Conservation (phyloP, 306 rosid species). For the Datisca glomerata region DNA sequence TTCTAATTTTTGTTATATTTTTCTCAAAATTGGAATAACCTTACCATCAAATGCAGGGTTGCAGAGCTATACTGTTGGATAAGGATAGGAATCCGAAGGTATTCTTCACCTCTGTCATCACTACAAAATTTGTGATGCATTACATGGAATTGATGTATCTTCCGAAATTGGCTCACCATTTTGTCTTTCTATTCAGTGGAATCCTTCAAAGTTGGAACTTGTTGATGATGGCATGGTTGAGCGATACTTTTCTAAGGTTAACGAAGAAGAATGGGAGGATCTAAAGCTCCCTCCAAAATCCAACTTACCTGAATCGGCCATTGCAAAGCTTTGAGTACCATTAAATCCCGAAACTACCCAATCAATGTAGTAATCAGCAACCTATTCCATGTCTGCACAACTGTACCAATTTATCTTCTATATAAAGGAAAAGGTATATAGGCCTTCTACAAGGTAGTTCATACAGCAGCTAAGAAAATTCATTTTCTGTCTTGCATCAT, state of each 20-base stretch:
- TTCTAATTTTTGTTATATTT: conserved; percentile 8
- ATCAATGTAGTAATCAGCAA: no score
- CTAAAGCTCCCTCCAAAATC: conserved; percentile 66
- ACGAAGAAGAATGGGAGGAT: conserved; percentile 65
- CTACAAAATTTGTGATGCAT: no score
- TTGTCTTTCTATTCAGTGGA: conserved; percentile 27
- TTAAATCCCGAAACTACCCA: no score
- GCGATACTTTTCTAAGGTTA: conserved; percentile 40
- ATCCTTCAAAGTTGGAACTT: conserved; percentile 47
- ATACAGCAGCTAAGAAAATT: no score
- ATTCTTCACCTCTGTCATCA: not conserved
- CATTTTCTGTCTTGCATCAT: no score
- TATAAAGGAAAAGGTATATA: no score
- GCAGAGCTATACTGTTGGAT: conserved; percentile 82
- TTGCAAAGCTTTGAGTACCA: conserved; percentile 51
- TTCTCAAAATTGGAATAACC: conserved; percentile 6
- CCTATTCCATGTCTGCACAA: no score
- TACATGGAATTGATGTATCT: not conserved
- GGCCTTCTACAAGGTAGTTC: no score
- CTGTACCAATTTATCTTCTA: no score
- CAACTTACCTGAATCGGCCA: conserved; percentile 49
- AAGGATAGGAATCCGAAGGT: conserved; percentile 95
- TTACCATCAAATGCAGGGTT: conserved; percentile 51
- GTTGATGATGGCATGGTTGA: conserved; percentile 33
- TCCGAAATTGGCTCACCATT: not conserved